Conservation (phyloP, 495 filamentous ascomycete genomes). For the Tuber brumale region DNA sequence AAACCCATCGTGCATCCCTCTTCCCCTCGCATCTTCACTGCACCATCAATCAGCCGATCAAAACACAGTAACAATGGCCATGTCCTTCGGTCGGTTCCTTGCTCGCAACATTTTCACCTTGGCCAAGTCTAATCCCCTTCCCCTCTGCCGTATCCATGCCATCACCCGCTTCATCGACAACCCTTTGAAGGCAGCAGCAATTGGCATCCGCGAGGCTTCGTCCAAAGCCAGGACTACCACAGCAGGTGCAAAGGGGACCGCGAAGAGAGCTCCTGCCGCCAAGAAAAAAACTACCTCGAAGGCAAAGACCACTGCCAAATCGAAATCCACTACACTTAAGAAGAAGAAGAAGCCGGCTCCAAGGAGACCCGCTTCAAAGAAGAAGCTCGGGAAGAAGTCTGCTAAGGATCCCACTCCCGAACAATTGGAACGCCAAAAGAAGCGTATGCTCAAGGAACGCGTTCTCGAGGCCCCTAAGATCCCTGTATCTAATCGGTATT, state of each 20-base stretch:
- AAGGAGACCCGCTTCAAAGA: not conserved
- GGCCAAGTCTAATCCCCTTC: not conserved
- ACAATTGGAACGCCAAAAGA: not conserved
- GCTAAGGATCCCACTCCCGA: not conserved
- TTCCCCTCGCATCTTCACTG: not conserved
- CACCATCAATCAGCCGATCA: not conserved
- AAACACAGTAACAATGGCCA: not conserved
- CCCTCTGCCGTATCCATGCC: not conserved
- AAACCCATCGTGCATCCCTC: conserved; percentile 1
- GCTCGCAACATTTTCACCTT: not conserved
- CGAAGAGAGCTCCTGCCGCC: not conserved
- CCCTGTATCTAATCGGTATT: not conserved
- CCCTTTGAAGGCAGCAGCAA: not conserved
- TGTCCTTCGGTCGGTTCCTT: not conserved
- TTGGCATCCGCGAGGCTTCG: not conserved
- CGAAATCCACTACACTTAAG: conserved; percentile 3
- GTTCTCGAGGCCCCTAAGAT: not conserved
- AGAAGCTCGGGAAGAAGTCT: conserved; percentile 7
- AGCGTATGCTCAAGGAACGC: not conserved
- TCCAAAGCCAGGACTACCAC: not conserved
- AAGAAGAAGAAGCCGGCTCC: conserved; percentile 22
- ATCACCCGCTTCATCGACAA: not conserved
- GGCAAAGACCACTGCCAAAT: not conserved
- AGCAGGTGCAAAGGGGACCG: conserved; percentile 10
- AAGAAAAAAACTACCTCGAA: not conserved